Evolutionary conservation across 257 asterid species (phyloP).

Genomic region (Lavandula angustifolia): DNA sequence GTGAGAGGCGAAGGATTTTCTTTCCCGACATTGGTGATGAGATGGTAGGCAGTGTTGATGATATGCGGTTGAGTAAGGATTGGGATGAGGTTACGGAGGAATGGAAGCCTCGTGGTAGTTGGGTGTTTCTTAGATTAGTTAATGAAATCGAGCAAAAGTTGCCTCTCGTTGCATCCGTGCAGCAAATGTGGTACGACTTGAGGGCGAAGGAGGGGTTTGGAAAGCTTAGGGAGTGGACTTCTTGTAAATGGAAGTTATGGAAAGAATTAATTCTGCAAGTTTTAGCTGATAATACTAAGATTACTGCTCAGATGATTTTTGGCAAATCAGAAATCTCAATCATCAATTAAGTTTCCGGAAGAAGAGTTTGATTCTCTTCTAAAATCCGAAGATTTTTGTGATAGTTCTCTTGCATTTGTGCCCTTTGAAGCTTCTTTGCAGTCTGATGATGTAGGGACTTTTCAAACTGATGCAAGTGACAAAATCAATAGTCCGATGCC

Average conservation of each 20-base stretch:
- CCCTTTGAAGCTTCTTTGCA: conserved; percentile 42
- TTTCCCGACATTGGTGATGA: conserved; percentile 94
- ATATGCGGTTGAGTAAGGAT: conserved; percentile 55
- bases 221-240: conserved; percentile 68
- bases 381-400: conserved; percentile 36
- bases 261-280: conserved; percentile 53
- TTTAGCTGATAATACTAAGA: conserved; percentile 45
- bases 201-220: conserved; percentile 48
- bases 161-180: conserved; percentile 66
- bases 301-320: conserved; percentile 44
- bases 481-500: conserved; percentile 25
- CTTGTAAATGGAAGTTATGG: conserved; percentile 46
- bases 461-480: conserved; percentile 24
- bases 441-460: conserved; percentile 31
- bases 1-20: conserved; percentile 55
- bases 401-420: conserved; percentile 33
- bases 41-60: conserved; percentile 42
- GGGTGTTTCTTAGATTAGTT: conserved; percentile 69
- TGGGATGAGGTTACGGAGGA: conserved; percentile 80
- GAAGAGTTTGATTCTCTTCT: conserved; percentile 31
- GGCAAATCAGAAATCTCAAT: conserved; percentile 39
- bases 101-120: conserved; percentile 68
- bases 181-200: conserved; percentile 89
- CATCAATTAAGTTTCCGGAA: conserved; percentile 40
- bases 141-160: conserved; percentile 52